Conservation (phyloP, 768 basidiomycete species). For the Cyclocybe aegerita region DNA sequence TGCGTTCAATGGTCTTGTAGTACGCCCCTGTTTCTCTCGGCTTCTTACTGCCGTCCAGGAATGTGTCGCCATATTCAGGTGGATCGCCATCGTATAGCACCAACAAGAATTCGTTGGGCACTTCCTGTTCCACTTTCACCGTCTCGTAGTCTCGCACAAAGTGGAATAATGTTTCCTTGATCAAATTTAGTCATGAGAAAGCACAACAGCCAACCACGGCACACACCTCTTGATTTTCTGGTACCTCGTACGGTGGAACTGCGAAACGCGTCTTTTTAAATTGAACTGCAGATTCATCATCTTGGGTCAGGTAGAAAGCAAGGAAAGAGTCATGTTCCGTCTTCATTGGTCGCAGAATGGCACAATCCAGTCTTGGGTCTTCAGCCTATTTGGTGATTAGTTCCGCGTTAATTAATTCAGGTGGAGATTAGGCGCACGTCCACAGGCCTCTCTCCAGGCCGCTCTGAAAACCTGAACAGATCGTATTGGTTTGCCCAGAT, state of each 20-base stretch:
- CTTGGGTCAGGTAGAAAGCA: slow-evolving; percentile 78
- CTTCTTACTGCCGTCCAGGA: slow-evolving; percentile 24
- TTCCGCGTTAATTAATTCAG: not conserved
- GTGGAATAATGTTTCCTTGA: slow-evolving; percentile 68
- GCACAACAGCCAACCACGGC: not conserved
- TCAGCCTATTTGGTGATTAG: slow-evolving; percentile 45
- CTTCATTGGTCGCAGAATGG: slow-evolving; percentile 84
- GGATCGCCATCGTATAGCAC: slow-evolving; percentile 65
- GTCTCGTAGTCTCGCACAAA: slow-evolving; percentile 86
- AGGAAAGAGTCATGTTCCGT: slow-evolving; percentile 87
- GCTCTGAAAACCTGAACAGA: slow-evolving; percentile 80
- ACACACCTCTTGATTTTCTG: slow-evolving; percentile 57
- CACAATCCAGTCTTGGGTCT: slow-evolving; percentile 82
- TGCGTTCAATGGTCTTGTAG: slow-evolving; percentile 87
- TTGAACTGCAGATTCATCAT: slow-evolving; percentile 65
- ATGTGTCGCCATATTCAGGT: slow-evolving; percentile 30
- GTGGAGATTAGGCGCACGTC: slow-evolving; percentile 48
- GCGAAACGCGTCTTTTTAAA: slow-evolving; percentile 60
- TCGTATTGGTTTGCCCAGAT: slow-evolving; percentile 92
- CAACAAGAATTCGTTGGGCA: slow-evolving; percentile 80
- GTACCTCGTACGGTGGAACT: slow-evolving; percentile 41
- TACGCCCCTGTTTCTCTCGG: slow-evolving; percentile 67
- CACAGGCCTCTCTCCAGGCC: slow-evolving; percentile 73
- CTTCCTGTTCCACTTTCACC: slow-evolving; percentile 83
- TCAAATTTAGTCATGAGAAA: not conserved